These are phyloP conservation scores for Hypoxylon lienhwacheense DNA, from an alignment of 495 filamentous ascomycete species.

Conservation along the genomic window DNA sequence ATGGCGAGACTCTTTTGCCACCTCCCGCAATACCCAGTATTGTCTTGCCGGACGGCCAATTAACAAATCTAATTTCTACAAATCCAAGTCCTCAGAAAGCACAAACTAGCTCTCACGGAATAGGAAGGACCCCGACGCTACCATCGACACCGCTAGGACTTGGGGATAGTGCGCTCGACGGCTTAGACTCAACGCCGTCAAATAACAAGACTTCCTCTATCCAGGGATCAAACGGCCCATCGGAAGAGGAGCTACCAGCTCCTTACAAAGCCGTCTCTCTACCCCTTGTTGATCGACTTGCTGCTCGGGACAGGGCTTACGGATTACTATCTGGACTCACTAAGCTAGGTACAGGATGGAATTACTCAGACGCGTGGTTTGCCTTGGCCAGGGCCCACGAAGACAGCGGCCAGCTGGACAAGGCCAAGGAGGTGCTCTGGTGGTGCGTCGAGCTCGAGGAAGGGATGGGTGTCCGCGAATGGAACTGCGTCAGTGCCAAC, in stretches of 20 bases:
- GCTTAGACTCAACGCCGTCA: conserved; percentile 3
- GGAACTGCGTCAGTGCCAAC: conserved; percentile 56
- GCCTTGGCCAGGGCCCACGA: conserved; percentile 84
- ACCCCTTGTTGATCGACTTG: conserved; percentile 72
- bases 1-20: conserved; percentile 61
- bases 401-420: conserved; percentile 76
- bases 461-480: conserved; percentile 60
- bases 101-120: background rate
- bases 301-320: conserved; percentile 83
- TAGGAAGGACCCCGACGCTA: conserved; percentile 23
- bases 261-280: conserved; percentile 55
- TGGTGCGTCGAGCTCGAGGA: conserved; percentile 78
- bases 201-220: conserved; percentile 2
- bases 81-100: conserved; percentile 15
- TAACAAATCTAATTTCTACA: conserved; percentile 11
- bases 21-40: conserved; percentile 46
- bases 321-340: conserved; percentile 78
- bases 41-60: conserved; percentile 13
- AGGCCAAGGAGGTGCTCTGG: conserved; percentile 76
- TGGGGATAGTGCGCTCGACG: conserved; percentile 13
- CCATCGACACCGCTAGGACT: conserved; percentile 50
- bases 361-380: conserved; percentile 92
- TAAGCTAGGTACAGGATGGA: conserved; percentile 86
- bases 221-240: conserved; percentile 14
- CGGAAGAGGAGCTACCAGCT: conserved; percentile 43